Base-by-base conservation (phyloP, 2,329 filamentous ascomycete genomes). In the Pyrenophora graminea region DNA sequence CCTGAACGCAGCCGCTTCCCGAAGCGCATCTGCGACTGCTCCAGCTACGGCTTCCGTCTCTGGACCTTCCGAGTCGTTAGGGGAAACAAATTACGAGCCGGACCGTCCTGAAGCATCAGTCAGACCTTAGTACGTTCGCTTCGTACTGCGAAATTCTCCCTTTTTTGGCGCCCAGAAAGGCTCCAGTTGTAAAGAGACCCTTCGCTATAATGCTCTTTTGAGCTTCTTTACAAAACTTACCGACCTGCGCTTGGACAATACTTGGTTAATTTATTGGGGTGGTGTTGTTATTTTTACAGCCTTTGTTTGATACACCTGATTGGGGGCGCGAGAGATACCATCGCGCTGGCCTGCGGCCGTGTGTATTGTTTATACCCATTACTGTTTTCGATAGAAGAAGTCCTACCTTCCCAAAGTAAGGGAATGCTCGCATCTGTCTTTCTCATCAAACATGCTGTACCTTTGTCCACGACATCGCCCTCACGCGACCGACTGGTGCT, bases 1-100 rank as follows among this genome's bases (percentile, higher is more conserved):
- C 58, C 79, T 99, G 45, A 89, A 94, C 72, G 89, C 90, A n/a
- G 91, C 91, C 3, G 87, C 89, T 13, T 80, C 79, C 30, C 81
- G 70, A 38, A 59, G 51, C 2, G 49, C 58, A 8, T 60, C 74
- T 52, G 76, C 81, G 39, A 71, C 77, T 23, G 68, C 79, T 17
- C 70, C 76, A 17, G 56, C 64, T n/a, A 61, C 67, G 8, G 59
- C 68, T 19, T 49, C 74, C 59, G 47, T 61, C 3, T 56, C 66
- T n/a, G 62, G 57, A 9, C 55, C 61, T 3, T 58, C 68, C 0
- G 72, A 59, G 36, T 73, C 75, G 74, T 58, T 75, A 12, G 74
- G 74, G 6, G 73, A 74, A 53, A 75, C 73, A 21, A 73, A 65
- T 48, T 76, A 75, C 58, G 71, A 73, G 38, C 80, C 79, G 3